A percentile compares a stretch with the other conserved stretches of the same genome.
These are phyloP conservation scores for Pseudogymnoascus sp. DNA, from an alignment of 2,329 filamentous ascomycete species.

Conservation along the genomic window DNA sequence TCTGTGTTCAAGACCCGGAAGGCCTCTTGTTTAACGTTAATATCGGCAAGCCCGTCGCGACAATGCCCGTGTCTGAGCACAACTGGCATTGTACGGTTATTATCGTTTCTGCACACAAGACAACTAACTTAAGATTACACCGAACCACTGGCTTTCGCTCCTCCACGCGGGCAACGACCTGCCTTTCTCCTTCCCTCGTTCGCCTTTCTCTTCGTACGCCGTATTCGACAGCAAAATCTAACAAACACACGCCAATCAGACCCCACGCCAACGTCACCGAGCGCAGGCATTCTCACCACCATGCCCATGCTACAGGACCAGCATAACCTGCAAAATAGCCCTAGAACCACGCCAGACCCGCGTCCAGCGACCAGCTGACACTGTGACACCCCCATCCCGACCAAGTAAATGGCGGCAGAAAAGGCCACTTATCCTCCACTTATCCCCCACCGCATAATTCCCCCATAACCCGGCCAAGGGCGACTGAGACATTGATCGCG, in stretches of 20 bases:
- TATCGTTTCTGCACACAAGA: background rate
- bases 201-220: background rate
- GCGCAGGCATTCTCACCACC: background rate
- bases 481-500: background rate
- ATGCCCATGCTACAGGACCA: slow-evolving; percentile 7
- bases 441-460: background rate
- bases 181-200: background rate
- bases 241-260: background rate
- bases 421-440: background rate
- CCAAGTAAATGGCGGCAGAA: background rate
- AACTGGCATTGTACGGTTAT: background rate
- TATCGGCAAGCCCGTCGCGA: background rate
- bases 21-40: background rate
- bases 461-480: background rate
- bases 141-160: background rate
- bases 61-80: background rate
- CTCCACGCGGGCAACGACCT: background rate
- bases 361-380: slow-evolving; percentile 1
- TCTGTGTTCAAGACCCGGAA: background rate
- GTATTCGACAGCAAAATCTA: background rate
- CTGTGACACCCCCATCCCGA: background rate
- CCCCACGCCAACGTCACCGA: background rate
- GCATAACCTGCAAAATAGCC: background rate
- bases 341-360: background rate
- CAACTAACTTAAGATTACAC: slow-evolving; percentile 2